A percentile compares a stretch with the other conserved stretches of the same genome.
Evolutionary conservation across 2,329 filamentous ascomycete species (phyloP).

Genomic region (Fusarium stilboides): DNA sequence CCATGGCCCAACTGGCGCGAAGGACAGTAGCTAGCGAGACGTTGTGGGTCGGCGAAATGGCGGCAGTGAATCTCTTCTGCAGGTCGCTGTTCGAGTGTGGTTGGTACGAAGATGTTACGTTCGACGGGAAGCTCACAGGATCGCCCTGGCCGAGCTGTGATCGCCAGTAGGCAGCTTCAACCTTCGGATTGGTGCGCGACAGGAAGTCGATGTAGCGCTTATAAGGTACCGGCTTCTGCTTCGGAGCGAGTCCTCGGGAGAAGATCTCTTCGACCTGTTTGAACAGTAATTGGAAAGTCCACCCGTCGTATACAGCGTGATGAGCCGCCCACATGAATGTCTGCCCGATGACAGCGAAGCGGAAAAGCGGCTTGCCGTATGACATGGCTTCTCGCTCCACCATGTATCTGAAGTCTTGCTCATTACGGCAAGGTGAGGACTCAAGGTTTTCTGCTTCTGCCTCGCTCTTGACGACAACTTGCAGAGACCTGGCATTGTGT

Average conservation of each 20-base stretch:
- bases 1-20: slow-evolving; percentile 15
- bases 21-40: slow-evolving; percentile 18
- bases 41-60: slow-evolving; percentile 10
- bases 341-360: slow-evolving; percentile 13
- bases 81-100: slow-evolving; percentile 12
- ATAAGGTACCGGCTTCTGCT: slow-evolving; percentile 14
- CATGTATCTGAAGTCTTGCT: slow-evolving; percentile 13
- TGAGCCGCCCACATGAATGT: slow-evolving; percentile 14
- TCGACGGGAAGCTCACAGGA: slow-evolving; percentile 15
- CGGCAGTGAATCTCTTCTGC: slow-evolving; percentile 13
- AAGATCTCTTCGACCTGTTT: slow-evolving; percentile 14
- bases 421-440: slow-evolving; percentile 8
- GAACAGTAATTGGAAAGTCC: slow-evolving; percentile 17
- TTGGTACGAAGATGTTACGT: slow-evolving; percentile 16
- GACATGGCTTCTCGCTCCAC: slow-evolving; percentile 15
- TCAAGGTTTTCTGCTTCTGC: slow-evolving; percentile 41
- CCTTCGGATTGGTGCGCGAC: slow-evolving; percentile 12
- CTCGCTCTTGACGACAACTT: slow-evolving; percentile 63
- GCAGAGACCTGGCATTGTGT: slow-evolving; percentile 16
- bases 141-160: slow-evolving; percentile 14
- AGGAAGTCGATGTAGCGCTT: slow-evolving; percentile 13
- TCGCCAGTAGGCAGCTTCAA: slow-evolving; percentile 16
- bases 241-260: slow-evolving; percentile 3
- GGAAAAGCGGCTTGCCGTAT: slow-evolving; percentile 15
- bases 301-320: slow-evolving; percentile 16